Conservation (phyloP, 768 basidiomycete genomes). For the Podaxis sp. region DNA sequence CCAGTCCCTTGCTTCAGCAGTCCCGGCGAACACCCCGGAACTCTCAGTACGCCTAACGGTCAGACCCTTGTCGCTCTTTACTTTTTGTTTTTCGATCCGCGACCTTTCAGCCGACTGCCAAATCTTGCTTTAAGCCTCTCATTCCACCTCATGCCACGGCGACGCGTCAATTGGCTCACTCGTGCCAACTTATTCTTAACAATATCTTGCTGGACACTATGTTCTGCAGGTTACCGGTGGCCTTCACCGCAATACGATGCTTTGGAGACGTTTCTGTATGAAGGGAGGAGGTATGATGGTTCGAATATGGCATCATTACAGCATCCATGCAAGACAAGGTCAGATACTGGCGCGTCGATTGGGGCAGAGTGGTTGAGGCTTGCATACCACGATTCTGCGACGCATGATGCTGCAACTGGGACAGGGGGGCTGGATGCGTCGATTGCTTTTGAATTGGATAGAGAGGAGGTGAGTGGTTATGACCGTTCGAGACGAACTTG, state of each 20-base stretch:
- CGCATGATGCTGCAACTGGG: constrained; percentile 23
- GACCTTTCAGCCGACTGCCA: no score
- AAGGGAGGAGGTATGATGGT: constrained; percentile 18
- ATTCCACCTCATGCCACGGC: neutral
- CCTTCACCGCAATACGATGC: constrained; percentile 21
- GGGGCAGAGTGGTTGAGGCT: constrained; percentile 23
- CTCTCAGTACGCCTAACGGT: neutral
- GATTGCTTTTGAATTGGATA: constrained; percentile 24
- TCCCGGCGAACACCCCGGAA: neutral
- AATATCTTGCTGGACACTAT: neutral
- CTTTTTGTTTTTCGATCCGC: neutral
- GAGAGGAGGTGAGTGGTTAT: constrained; percentile 17
- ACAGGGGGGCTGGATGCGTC: constrained; percentile 30
- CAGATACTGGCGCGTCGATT: constrained; percentile 18
- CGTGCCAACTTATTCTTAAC: neutral
- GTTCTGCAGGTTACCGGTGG: constrained; percentile 16
- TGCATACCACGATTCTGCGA: constrained; percentile 28
- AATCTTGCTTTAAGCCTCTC: neutral
- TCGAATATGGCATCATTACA: constrained; percentile 22
- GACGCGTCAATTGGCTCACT: neutral
- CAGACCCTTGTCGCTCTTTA: neutral
- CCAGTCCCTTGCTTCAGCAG: neutral
- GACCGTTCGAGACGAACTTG: no score
- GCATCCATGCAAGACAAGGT: constrained; percentile 19
- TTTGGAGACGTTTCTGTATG: constrained; percentile 20